Base-by-base conservation (phyloP, 2,329 filamentous ascomycete species). In the Pseudogymnoascus verrucosus region DNA sequence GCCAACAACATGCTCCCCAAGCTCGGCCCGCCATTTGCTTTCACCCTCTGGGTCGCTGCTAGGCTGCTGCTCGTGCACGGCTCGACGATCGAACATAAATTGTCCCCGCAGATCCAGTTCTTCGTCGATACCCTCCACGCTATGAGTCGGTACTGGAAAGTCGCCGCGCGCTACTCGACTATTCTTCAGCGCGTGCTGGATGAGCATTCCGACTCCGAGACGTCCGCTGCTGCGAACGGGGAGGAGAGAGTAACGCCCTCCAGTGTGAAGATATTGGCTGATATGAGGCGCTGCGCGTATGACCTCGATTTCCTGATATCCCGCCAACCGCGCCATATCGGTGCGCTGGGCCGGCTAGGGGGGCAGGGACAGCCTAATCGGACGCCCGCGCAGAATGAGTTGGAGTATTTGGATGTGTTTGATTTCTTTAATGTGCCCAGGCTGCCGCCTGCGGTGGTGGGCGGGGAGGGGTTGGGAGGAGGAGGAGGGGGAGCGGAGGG, bases 341-440 rank as follows among this genome's bases (percentile, higher is more conserved):
- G 65, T 21, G 69, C 67, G 64, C 68, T 65, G 67, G 82, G 79
- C 62, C 77, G 81, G 2, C 69, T 83, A 51, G 77, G 80, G 2
- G 83, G 80, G 68, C 76, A 79, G 0, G 39, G 39, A 19, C 39
- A 16, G 39, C 85, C 86, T 1, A 82, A 84, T 1, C 83, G 85
- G 67, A 89, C 87, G 31, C 89, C 90, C 0, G 89, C 86, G 8
- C 84, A 89, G 1, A 91, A 95, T 68, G 91, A 96, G 71, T 79
- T 96, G 3, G 93, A 96, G 73, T 96, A 96, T 72, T 79, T 96
- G 2, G 92, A 96, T 70, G 90, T 96, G 0, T 96, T 97, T 73
- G 91, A 95, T 69, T 96, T 96, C 73, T 97, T 96, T 80, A 96
- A 96, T 72, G 86, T 96, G 63, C 93, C 93, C 0, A 80, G 91